Base-by-base conservation (phyloP, 805 yeast species). In the Candida ipomoeae region DNA sequence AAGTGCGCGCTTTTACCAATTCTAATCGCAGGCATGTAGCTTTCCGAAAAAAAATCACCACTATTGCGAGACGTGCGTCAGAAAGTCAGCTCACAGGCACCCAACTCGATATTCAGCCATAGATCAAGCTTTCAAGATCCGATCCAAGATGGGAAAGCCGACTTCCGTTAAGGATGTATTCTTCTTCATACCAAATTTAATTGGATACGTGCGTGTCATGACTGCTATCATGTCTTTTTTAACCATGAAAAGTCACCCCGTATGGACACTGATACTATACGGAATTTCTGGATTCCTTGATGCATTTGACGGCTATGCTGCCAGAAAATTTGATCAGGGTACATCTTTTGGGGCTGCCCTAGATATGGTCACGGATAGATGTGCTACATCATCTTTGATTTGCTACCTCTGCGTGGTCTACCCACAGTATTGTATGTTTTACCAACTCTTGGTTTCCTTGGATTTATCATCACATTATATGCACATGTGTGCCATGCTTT, bases 281-380 rank as follows among this genome's bases (percentile, higher is more conserved):
- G 86, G 95, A 14, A 74, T 89, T 17, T 89, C 97, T 11, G 95
- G 99, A 60, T 74, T 94, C 49, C 74, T 94, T 55, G 99, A 94
- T 69, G 99, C 99, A 0, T 81, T 90, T 51, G 99, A 94, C 66
- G 99, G 99, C 3, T 83, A 85, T 49, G 96, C 96, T 50, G 99
- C 99, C 4, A 79, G 99, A 55, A 79, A 79, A 61, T 89, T 77
- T 66, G 82, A 87, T 65, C 99, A 94, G 68, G 85, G 96, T 14
- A 88, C 97, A 32, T 80, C 82, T 58, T 89, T 89, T 58, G 99
- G 99, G 35, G 98, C 99, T 17, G 96, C 95, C 18, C 78, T 94
- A 60, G 99, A 94, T 69, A 94, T 94, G 99, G 97, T 94, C 32
- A 92, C 99, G 17, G 99, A 94, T 67, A 79, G 99, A 64, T 94